These are phyloP conservation scores for Rosa hybrid DNA, from an alignment of 331 rosid genomes.

Conservation along the genomic window DNA sequence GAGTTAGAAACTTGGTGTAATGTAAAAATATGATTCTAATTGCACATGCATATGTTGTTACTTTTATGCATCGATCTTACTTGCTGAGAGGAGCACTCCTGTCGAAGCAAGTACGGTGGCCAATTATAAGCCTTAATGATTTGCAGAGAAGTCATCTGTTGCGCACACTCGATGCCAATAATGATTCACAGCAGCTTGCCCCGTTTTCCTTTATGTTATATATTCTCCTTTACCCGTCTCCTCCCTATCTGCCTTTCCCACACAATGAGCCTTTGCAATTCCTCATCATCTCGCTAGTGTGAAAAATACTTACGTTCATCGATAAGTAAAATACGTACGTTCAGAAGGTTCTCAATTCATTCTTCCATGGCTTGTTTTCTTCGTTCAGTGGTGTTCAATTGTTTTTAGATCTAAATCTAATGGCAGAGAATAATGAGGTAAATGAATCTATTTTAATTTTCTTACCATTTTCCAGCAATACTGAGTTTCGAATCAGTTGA, in stretches of 20 bases:
- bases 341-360: neutral
- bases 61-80: neutral
- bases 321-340: neutral
- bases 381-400: too few relatives aligned
- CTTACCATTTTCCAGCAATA: too few relatives aligned
- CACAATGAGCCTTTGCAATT: neutral
- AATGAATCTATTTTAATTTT: too few relatives aligned
- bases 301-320: neutral
- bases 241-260: neutral
- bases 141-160: neutral
- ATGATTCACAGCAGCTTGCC: neutral
- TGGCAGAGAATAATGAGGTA: too few relatives aligned
- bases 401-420: too few relatives aligned
- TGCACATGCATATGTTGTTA: neutral
- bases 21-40: neutral
- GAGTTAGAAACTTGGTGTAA: neutral
- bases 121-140: neutral
- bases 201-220: neutral
- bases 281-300: neutral
- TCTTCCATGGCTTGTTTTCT: neutral
- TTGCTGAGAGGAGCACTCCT: neutral
- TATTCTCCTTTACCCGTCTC: neutral
- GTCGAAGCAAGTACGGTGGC: slow-evolving; percentile 3
- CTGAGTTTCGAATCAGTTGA: too few relatives aligned
- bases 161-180: neutral